These are phyloP conservation scores for Rhinocladiella similis DNA, from an alignment of 2,329 filamentous ascomycete genomes.

Conservation along the genomic window DNA sequence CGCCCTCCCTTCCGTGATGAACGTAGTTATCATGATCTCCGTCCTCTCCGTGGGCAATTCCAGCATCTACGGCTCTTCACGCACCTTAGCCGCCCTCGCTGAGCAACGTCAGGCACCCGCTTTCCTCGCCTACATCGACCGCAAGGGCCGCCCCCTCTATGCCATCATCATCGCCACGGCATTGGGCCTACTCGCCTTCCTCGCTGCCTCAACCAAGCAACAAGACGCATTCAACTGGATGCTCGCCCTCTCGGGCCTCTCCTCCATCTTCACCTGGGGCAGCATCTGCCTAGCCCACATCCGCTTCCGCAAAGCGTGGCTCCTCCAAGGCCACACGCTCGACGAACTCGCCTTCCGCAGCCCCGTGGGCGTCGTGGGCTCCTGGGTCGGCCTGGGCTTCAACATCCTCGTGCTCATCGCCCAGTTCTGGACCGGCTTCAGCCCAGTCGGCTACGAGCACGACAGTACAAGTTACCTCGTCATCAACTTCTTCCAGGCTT, in stretches of 20 bases:
- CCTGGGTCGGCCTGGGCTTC: slow-evolving; percentile 61
- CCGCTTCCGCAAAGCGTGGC: slow-evolving; percentile 65
- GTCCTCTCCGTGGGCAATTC: slow-evolving; percentile 62
- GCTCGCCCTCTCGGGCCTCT: slow-evolving; percentile 62
- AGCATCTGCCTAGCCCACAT: slow-evolving; percentile 68
- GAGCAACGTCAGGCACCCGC: slow-evolving; percentile 46
- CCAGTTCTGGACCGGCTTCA: slow-evolving; percentile 44
- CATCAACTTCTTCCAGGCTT: slow-evolving; percentile 34
- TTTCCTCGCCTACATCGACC: slow-evolving; percentile 48
- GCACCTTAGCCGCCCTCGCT: slow-evolving; percentile 57
- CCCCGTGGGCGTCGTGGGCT: slow-evolving; percentile 61
- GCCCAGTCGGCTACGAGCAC: slow-evolving; percentile 26
- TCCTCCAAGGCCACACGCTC: slow-evolving; percentile 56
- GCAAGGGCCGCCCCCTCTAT: slow-evolving; percentile 45
- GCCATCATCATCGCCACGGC: slow-evolving; percentile 42
- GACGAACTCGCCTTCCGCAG: slow-evolving; percentile 67
- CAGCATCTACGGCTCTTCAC: slow-evolving; percentile 57
- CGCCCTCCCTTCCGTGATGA: slow-evolving; percentile 65
- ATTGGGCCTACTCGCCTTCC: slow-evolving; percentile 44
- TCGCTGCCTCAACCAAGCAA: slow-evolving; percentile 46
- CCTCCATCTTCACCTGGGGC: slow-evolving; percentile 65
- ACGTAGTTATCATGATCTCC: slow-evolving; percentile 64
- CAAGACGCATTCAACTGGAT: slow-evolving; percentile 63
- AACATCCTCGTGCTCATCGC: slow-evolving; percentile 56
- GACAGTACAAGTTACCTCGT: slow-evolving; percentile 23